Conservation (phyloP, 164 flowering plant species). For the Euptelea pleiosperma region DNA sequence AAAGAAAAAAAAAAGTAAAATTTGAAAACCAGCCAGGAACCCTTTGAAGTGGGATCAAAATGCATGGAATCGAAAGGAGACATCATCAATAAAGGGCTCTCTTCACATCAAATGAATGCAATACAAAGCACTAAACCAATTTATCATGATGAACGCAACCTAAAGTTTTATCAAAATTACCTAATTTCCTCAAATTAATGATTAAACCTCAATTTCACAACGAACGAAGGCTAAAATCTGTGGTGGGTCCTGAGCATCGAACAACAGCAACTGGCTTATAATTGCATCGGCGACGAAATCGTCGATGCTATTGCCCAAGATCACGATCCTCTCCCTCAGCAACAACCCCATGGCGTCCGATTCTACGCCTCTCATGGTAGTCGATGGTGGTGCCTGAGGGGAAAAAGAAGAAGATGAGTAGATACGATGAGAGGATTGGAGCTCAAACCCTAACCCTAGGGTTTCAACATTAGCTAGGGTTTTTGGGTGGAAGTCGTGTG, state of each 20-base stretch:
- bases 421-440: background rate
- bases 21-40: too few species aligned
- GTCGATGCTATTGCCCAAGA: conserved; percentile 64
- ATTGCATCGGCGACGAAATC: conserved; percentile 87
- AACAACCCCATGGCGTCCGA: conserved; percentile 72
- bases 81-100: too few species aligned
- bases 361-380: conserved; percentile 55
- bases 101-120: too few species aligned
- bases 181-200: too few species aligned
- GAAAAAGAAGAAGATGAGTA: conserved; percentile 19
- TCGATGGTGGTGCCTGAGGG: conserved; percentile 49
- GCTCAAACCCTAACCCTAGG: conserved; percentile 8
- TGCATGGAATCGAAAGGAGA: too few species aligned
- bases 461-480: background rate
- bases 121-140: too few species aligned
- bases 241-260: conserved; percentile 82
- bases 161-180: too few species aligned
- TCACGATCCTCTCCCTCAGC: conserved; percentile 75
- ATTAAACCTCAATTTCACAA: too few species aligned
- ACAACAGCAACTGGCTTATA: conserved; percentile 70
- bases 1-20: too few species aligned
- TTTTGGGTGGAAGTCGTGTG: conserved; percentile 8
- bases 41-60: too few species aligned
- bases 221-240: too few species aligned
- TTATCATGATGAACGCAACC: too few species aligned